Evolutionary conservation across 495 filamentous ascomycete species (phyloP).

Genomic region (Aspergillus affinis): DNA sequence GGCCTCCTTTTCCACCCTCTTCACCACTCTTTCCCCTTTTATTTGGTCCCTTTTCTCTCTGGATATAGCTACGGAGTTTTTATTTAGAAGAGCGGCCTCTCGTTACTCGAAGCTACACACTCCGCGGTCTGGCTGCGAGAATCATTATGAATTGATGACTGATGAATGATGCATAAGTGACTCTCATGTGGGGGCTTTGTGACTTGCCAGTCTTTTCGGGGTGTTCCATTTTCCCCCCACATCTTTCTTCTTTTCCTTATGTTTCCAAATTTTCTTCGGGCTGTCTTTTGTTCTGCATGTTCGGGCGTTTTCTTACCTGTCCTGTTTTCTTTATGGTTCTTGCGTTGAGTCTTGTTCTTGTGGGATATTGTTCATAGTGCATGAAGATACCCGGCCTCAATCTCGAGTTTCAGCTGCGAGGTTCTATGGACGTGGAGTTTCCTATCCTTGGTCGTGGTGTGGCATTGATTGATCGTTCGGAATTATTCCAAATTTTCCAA

Average conservation of each 20-base stretch:
- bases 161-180: slow-evolving; percentile 43
- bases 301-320: slow-evolving; percentile 36
- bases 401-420: slow-evolving; percentile 38
- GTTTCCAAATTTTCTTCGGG: slow-evolving; percentile 7
- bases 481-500: not conserved
- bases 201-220: slow-evolving; percentile 24
- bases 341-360: slow-evolving; percentile 10
- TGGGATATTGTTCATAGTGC: slow-evolving; percentile 30
- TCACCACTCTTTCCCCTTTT: not conserved
- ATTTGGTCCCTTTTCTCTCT: slow-evolving; percentile 6
- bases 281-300: slow-evolving; percentile 29
- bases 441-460: slow-evolving; percentile 27
- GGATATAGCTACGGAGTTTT: slow-evolving; percentile 21
- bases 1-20: slow-evolving; percentile 11
- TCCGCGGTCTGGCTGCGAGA: slow-evolving; percentile 15
- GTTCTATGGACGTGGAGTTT: slow-evolving; percentile 32
- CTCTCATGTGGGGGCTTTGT: slow-evolving; percentile 23
- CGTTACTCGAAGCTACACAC: slow-evolving; percentile 18
- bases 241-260: slow-evolving; percentile 18
- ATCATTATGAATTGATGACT: slow-evolving; percentile 45
- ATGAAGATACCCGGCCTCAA: slow-evolving; percentile 45
- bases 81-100: slow-evolving; percentile 18
- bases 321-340: slow-evolving; percentile 23
- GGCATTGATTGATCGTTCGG: slow-evolving; percentile 22
- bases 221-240: slow-evolving; percentile 3